Conservation (phyloP, 2,329 filamentous ascomycete genomes). For the Aspergillus eucalypticola region DNA sequence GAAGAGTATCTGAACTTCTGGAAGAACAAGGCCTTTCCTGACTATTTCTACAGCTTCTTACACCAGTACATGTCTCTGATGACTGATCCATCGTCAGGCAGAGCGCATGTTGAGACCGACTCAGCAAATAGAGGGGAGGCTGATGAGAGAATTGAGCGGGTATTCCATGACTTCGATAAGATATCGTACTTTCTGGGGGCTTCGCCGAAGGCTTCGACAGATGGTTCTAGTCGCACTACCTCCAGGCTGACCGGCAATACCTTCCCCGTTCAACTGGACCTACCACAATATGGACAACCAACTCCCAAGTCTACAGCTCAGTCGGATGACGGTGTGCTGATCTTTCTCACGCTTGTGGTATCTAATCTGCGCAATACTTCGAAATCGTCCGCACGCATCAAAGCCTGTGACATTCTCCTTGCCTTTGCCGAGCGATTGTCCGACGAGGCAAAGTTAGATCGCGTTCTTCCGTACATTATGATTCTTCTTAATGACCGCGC, state of each 20-base stretch:
- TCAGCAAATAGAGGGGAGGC: conserved; percentile 77
- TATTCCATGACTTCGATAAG: conserved; percentile 95
- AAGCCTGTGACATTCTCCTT: conserved; percentile 86
- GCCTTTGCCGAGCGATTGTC: conserved; percentile 89
- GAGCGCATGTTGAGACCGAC: conserved; percentile 67
- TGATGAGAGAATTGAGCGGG: conserved; percentile 89
- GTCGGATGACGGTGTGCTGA: conserved; percentile 84
- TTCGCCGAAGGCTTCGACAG: conserved; percentile 52
- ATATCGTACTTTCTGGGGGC: conserved; percentile 92
- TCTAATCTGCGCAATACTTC: conserved; percentile 88
- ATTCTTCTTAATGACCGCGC: conserved; percentile 77
- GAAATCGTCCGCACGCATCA: conserved; percentile 79
- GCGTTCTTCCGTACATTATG: conserved; percentile 87
- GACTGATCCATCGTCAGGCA: conserved; percentile 83
- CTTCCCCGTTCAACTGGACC: conserved; percentile 77
- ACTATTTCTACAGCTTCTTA: conserved; percentile 96
- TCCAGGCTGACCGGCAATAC: conserved; percentile 36
- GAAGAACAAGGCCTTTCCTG: conserved; percentile 87
- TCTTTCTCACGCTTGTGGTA: conserved; percentile 86
- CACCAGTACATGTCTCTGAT: conserved; percentile 98
- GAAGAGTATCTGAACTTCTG: conserved; percentile 93
- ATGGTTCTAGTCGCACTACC: conserved; percentile 33
- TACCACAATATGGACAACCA: conserved; percentile 79
- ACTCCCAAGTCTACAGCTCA: conserved; percentile 62
- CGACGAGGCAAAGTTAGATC: conserved; percentile 93